Evolutionary conservation across 441 rosid species (phyloP), one percentile per base, ranked within the genome.

Genomic region (Erysimum cheiri): DNA sequence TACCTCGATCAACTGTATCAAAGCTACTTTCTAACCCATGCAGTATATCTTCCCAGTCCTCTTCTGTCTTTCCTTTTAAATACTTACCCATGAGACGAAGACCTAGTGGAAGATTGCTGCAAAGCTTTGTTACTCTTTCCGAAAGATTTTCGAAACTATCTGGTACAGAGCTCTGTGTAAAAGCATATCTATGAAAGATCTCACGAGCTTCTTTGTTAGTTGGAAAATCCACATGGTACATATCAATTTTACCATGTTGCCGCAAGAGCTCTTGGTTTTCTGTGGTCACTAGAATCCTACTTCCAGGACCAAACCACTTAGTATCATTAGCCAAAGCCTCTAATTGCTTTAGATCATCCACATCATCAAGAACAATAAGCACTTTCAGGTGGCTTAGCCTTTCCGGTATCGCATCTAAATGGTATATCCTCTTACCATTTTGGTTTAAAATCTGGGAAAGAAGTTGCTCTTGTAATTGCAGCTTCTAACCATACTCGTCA

Each of bases 161-260:
- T 0, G 8, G 26, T 0, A 69, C 61, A 15, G 0, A 7, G 19
- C 10, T 28, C 5, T 47, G 58, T 24, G 8, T 46, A 67, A 79
- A 81, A 9, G 64, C 63, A 22, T 70, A 57, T 39, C 9, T 15
- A 47, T 57, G 54, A 12, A 76, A 50, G 12, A 78, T 72, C 43
- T 72, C 15, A 4, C 14, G 41, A 55, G 80, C 58, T 31, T 81
- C 60, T 1, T 14, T 7, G 2, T 2, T 22, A 22, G 24, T 1
- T 22, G 24, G 24, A 22, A 22, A 22, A 22, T 22, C 24, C 1
- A 22, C 24, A 22, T 22, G 24, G 24, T 22, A 22, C 2, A 2
- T 22, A 22, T 32, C 4, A 1, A 41, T 19, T 3, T 55, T 55
- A 31, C 5, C 11, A 33, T 39, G 60, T 1, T 35, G 14, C 32